These are phyloP conservation scores for Blastomyces silverae DNA, from an alignment of 2,329 filamentous ascomycete genomes.

Conservation along the genomic window DNA sequence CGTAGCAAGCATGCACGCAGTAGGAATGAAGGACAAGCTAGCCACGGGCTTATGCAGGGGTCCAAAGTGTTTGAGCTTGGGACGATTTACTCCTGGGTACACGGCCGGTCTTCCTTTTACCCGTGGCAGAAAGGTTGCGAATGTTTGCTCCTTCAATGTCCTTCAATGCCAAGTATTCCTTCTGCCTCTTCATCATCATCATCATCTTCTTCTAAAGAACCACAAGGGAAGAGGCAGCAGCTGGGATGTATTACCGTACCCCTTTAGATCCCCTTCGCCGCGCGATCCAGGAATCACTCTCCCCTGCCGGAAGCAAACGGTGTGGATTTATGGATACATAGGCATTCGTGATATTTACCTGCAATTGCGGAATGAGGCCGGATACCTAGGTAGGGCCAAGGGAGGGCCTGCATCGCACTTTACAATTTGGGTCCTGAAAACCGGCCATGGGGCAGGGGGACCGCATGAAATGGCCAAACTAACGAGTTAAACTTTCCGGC, in stretches of 20 bases:
- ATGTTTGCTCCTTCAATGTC: background rate
- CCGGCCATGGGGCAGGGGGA: background rate
- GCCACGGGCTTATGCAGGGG: constrained; percentile 1
- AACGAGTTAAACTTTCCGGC: background rate
- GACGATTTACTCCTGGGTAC: background rate
- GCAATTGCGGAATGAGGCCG: background rate
- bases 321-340: background rate
- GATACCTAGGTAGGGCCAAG: background rate
- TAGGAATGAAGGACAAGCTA: background rate
- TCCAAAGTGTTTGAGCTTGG: background rate
- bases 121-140: background rate
- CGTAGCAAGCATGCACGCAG: background rate
- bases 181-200: background rate
- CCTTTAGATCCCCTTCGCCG: background rate
- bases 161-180: background rate
- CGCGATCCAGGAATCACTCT: background rate
- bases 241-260: background rate
- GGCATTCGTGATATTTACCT: background rate
- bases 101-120: background rate
- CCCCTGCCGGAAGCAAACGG: background rate
- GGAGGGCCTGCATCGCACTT: background rate
- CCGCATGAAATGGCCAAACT: background rate
- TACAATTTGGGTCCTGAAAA: constrained; percentile 8
- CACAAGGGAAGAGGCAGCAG: background rate
- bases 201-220: too few species aligned